Evolutionary conservation across 805 yeast genomes (phyloP), one percentile per base, ranked within the genome.

Genomic region (Pichia sporocuriosa): DNA sequence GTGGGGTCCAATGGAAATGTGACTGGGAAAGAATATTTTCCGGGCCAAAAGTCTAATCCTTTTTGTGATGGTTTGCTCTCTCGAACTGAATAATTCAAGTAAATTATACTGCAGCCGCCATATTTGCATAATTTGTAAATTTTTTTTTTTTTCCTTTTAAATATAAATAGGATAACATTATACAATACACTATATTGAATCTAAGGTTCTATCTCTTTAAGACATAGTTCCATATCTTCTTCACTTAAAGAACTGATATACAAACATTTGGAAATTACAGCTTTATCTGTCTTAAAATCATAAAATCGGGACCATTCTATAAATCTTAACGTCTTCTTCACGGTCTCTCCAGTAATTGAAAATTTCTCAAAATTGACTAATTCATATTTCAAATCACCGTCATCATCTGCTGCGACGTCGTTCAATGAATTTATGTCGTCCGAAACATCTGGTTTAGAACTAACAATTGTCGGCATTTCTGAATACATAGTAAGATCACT

Each of bases 251-350:
- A 72, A 49, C 80, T 79, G 48, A 88, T 75, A 62, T 88, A 88
- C 27, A 88, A 72, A 61, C 97, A 89, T 57, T 82, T 86, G 42
- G 95, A 80, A 47, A 90, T 58, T 19, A 88, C 58, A 38, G 85
- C 89, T 11, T 75, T 71, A 39, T 83, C 69, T 2, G 68, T 62
- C 36, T 68, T 59, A 39, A 83, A 64, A 12, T 67, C 55, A 65
- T 87, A 89, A 44, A 81, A 69, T 35, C 70, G 70, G 0, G 95
- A 78, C 88, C 96, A 86, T 54, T 86, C 95, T 38, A 89, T 85
- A 53, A 83, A 76, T 55, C 84, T 84, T 29, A 87, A 73, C 42
- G 89, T 72, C 9, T 81, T 77, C 57, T 84, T 82, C 28, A 86
- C 86, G 37, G 87, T 79, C 46, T 77, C 75, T 4, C 95, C 87